phyloP scores from a whole-genome alignment of 2,329 filamentous ascomycete species.

The Phialocephala subalpina region DNA sequence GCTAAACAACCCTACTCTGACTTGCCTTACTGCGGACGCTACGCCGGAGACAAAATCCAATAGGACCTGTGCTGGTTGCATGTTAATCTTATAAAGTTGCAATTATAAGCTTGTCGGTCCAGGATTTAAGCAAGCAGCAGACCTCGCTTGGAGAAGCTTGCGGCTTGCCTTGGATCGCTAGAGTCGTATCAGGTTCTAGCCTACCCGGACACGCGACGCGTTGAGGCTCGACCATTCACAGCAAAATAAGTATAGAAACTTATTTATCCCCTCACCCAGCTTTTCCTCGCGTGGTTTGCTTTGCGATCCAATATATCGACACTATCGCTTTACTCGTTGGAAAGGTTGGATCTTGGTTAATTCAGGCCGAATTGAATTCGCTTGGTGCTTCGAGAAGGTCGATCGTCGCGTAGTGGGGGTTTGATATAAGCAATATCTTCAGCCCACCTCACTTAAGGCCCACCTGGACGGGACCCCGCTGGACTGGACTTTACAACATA shows the following conservation, averaged over 20 bases:
- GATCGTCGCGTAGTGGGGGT: constrained; percentile 22
- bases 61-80: constrained; percentile 4
- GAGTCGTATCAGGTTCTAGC: constrained; percentile 12
- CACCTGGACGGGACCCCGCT: constrained; percentile 18
- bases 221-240: constrained; percentile 23
- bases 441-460: constrained; percentile 21
- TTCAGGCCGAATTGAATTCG: constrained; percentile 17
- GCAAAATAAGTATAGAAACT: constrained; percentile 13
- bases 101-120: background rate
- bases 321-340: background rate
- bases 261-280: constrained; percentile 15
- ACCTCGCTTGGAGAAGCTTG: constrained; percentile 6
- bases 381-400: constrained; percentile 9
- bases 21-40: constrained; percentile 13
- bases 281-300: constrained; percentile 22
- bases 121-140: background rate
- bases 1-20: constrained; percentile 17
- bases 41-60: constrained; percentile 14
- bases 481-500: constrained; percentile 17
- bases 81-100: constrained; percentile 12
- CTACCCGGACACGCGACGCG: constrained; percentile 31
- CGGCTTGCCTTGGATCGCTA: constrained; percentile 8
- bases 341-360: constrained; percentile 9
- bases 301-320: constrained; percentile 7
- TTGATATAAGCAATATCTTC: constrained; percentile 34